Evolutionary conservation across 441 rosid species (phyloP).

Genomic region (Euphorbia celastroides): DNA sequence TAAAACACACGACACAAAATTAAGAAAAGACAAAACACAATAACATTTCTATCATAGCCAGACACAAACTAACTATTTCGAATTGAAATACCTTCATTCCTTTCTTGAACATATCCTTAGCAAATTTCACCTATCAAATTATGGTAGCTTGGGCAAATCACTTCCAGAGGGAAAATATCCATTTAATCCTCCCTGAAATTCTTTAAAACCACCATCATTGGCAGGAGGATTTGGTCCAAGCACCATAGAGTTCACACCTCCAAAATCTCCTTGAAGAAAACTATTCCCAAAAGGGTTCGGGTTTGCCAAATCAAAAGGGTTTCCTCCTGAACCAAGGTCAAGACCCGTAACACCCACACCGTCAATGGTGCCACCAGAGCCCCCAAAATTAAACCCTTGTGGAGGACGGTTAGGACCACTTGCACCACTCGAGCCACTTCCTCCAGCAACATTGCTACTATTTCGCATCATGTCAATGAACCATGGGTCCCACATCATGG

Average conservation of each 20-base stretch:
- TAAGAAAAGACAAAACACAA: neutral
- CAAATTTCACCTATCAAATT: too few relatives aligned
- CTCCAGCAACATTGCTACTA: neutral
- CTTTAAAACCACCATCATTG: neutral
- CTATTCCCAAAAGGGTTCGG: slow-evolving; percentile 3
- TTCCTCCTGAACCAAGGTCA: neutral
- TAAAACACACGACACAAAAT: neutral
- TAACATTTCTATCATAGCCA: too few relatives aligned
- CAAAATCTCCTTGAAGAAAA: neutral
- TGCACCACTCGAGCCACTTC: neutral
- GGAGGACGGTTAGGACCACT: neutral
- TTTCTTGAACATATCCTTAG: too few relatives aligned
- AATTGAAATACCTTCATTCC: neutral
- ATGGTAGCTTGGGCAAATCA: slow-evolving; percentile 11
- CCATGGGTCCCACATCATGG: slow-evolving; percentile 21
- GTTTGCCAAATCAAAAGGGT: neutral
- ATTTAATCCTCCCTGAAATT: neutral
- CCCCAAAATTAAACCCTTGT: neutral
- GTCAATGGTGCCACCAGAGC: neutral
- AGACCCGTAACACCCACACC: neutral
- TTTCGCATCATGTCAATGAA: slow-evolving; percentile 15
- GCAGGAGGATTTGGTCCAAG: neutral
- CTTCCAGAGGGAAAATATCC: slow-evolving; percentile 11
- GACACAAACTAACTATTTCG: too few relatives aligned
- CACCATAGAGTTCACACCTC: neutral